phyloP scores from a whole-genome alignment of 2,329 filamentous ascomycete genomes.

The Scytalidium lignicola region DNA sequence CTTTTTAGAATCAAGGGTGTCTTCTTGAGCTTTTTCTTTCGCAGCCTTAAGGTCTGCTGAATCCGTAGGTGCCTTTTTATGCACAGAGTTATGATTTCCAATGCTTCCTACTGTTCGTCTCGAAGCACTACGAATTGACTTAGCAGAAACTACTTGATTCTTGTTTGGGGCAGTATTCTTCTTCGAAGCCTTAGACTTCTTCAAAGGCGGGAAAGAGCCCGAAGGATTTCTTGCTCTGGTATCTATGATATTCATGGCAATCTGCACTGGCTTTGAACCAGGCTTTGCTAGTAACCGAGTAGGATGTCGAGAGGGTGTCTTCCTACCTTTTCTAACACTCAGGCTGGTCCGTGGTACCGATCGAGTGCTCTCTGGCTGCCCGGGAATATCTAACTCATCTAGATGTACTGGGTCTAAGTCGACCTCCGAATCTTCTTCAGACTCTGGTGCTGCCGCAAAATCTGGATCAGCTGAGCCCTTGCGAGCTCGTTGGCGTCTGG shows the following conservation, averaged over 20 bases:
- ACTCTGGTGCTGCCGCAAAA: slow-evolving; percentile 6
- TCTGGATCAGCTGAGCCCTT: slow-evolving; percentile 11
- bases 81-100: too few species aligned
- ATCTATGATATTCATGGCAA: neutral
- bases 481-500: neutral
- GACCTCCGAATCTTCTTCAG: slow-evolving; percentile 9
- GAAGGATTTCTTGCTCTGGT: neutral
- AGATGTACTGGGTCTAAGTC: slow-evolving; percentile 5
- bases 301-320: neutral
- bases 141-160: neutral
- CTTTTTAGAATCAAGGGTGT: too few species aligned
- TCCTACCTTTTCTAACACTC: neutral
- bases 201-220: neutral
- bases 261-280: neutral
- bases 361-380: neutral
- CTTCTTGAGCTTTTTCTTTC: too few species aligned
- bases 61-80: too few species aligned
- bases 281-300: neutral
- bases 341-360: neutral
- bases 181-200: neutral
- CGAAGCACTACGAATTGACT: neutral
- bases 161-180: neutral
- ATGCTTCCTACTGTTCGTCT: too few species aligned
- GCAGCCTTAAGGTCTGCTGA: too few species aligned
- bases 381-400: neutral